Evolutionary conservation across 208 protist species (phyloP), one percentile per base, ranked within the genome.

Genomic region (Trypanosomatidae sp.): DNA sequence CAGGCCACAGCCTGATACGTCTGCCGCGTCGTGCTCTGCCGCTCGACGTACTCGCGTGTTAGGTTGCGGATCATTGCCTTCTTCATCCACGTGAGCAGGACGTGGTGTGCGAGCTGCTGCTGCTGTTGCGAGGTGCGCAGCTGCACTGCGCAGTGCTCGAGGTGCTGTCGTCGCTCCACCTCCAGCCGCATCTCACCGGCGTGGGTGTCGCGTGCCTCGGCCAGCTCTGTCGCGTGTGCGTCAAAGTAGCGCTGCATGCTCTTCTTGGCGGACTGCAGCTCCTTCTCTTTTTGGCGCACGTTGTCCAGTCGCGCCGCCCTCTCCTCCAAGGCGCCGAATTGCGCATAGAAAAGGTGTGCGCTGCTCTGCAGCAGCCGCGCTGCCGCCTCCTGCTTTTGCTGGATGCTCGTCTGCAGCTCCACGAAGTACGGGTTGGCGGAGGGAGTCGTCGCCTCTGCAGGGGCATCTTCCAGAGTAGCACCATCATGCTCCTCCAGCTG

Each of bases 161-260:
- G 65, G 55, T 86, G 66, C 46, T 79, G 44, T 8, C 74, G 73
- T 58, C 79, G 78, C 56, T 59, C 73, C 50, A 47, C 66, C 41
- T 81, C 76, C 1, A 83, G 60, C 19, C 49, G 68, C 6, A 86
- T 8, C 2, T 12, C 68, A 2, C 65, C 70, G 46, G 72, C 69
- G 69, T 81, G 66, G 2, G 59, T 69, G 36, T 80, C 82, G 22
- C 49, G 70, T 39, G 70, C 67, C 33, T 76, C 77, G 10, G 55
- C 73, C 62, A 83, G 60, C n/a, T 76, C 66, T 19, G 64, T 74
- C 15, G 67, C 67, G 60, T 89, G 87, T 0, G 72, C 69, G n/a
- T 89, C 76, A 6, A 91, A 82, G 79, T 91, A 91, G 2, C 87
- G 87, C 62, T 76, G 80, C 84, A 91, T 87, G 47, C 75, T 80